A percentile compares a stretch with the other conserved stretches of the same genome.
These are phyloP conservation scores for Globisporangium orthogonon DNA, from an alignment of 352 stramenopile species.

Conservation along the genomic window DNA sequence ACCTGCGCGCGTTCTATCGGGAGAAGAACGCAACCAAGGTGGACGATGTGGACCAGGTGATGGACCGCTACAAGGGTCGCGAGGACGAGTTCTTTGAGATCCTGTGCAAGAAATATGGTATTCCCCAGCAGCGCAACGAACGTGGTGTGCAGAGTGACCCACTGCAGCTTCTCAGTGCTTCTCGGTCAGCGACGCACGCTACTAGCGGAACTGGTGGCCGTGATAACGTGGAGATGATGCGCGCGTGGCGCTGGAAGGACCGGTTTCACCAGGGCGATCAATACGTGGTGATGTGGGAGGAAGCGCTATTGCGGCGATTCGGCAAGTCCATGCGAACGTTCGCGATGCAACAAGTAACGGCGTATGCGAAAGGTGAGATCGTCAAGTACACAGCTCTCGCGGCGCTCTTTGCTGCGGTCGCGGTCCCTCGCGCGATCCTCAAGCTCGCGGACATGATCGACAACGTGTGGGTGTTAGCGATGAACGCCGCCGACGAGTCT, in stretches of 20 bases:
- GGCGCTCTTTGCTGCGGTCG: slow-evolving; percentile 64
- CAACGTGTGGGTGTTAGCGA: slow-evolving; percentile 78
- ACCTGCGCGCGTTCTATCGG: slow-evolving; percentile 70
- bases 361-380: slow-evolving; percentile 65
- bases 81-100: slow-evolving; percentile 81
- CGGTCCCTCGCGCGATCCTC: slow-evolving; percentile 66
- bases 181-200: slow-evolving; percentile 15
- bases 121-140: slow-evolving; percentile 18
- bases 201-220: background rate
- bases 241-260: slow-evolving; percentile 81
- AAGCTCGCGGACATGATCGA: slow-evolving; percentile 74
- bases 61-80: slow-evolving; percentile 76
- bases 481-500: slow-evolving; percentile 66
- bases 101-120: slow-evolving; percentile 49
- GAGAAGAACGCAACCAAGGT: slow-evolving; percentile 66
- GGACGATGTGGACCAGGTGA: slow-evolving; percentile 70
- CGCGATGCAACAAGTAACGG: slow-evolving; percentile 54
- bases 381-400: slow-evolving; percentile 73
- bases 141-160: slow-evolving; percentile 21
- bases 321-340: slow-evolving; percentile 80
- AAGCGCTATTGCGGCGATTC: slow-evolving; percentile 62
- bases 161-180: slow-evolving; percentile 22
- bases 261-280: slow-evolving; percentile 77
- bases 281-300: slow-evolving; percentile 78
- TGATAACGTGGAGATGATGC: slow-evolving; percentile 18